These are phyloP conservation scores for Solanum etuberosum DNA, from an alignment of 257 asterid species.

Conservation along the genomic window DNA sequence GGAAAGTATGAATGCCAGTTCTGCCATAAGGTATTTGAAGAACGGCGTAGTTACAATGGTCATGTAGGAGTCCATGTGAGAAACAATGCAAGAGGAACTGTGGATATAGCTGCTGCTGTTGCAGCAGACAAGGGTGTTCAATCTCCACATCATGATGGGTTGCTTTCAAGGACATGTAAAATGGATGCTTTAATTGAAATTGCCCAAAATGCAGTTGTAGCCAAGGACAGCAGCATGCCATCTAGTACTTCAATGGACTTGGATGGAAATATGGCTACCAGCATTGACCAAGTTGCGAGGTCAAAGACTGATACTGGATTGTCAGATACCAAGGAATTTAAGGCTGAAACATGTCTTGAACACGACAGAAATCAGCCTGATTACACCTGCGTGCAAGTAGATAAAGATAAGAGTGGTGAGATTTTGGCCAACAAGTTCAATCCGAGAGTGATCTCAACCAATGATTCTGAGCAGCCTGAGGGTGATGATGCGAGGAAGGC, in stretches of 20 bases:
- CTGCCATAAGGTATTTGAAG: constrained; percentile 84
- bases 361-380: constrained; percentile 21
- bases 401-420: constrained; percentile 18
- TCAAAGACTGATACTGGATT: constrained; percentile 23
- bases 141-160: constrained; percentile 23
- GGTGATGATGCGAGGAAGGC: constrained; percentile 16
- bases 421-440: constrained; percentile 14
- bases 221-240: constrained; percentile 14
- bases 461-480: constrained; percentile 27
- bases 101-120: constrained; percentile 21
- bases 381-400: constrained; percentile 16
- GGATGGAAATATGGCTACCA: constrained; percentile 29
- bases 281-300: constrained; percentile 12
- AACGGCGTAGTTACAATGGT: constrained; percentile 70
- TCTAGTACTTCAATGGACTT: constrained; percentile 21
- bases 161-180: constrained; percentile 28
- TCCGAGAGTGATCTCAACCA: constrained; percentile 17
- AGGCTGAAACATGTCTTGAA: constrained; percentile 14
- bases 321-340: constrained; percentile 19
- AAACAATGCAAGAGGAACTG: constrained; percentile 39
- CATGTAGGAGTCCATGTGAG: constrained; percentile 89
- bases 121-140: constrained; percentile 20
- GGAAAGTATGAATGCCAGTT: constrained; percentile 89
- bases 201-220: constrained; percentile 32
- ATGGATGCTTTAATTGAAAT: constrained; percentile 51